Evolutionary conservation across 169 alveolate species (phyloP), one percentile per base, ranked within the genome.

Genomic region (Plasmodium cynomolgi): DNA sequence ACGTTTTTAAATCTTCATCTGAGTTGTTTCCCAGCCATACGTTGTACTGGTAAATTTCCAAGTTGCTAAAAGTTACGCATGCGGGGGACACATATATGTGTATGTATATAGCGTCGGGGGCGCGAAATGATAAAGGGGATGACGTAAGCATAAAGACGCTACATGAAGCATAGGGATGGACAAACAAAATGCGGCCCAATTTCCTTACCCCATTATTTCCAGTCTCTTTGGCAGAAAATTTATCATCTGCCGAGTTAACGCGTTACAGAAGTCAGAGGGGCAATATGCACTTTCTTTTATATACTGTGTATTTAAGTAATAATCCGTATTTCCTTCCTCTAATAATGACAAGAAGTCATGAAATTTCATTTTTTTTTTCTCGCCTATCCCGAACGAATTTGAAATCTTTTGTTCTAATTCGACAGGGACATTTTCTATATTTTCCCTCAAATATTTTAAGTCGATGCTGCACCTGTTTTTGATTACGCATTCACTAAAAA

Each of bases 21-120:
- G 82, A n/a, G 54, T 90, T 90, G 47, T 90, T 90, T 90, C 94
- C 94, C 33, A 90, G 41, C 94, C 94, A 90, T 44, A 90, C 50
- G 31, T 90, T 90, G 62, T 90, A 90, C 37, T 90, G 94, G 74
- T 90, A 90, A 23, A 90, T 79, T 80, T 90, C 94, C 74, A 90
- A 90, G 56, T 90, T 90, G 50, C 94, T 90, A 80, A 90, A 79
- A 68, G 72, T 11, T 71, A 17, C 11, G 33, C 15, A 84, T 23
- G 17, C 3, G 34, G 44, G 77, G 62, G 62, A 44, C n/a, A 44
- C 56, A 44, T 44, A 44, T 44, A 44, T 44, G 56, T 44, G 56
- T 11, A 83, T 62, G 71, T 20, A 23, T 62, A 83, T 62, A 86
- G 9, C 17, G 50, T 26, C 31, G 29, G n/a, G n/a, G 74, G 20